Conservation (phyloP, 345 rosid species). For the Capsella bursapastoris region DNA sequence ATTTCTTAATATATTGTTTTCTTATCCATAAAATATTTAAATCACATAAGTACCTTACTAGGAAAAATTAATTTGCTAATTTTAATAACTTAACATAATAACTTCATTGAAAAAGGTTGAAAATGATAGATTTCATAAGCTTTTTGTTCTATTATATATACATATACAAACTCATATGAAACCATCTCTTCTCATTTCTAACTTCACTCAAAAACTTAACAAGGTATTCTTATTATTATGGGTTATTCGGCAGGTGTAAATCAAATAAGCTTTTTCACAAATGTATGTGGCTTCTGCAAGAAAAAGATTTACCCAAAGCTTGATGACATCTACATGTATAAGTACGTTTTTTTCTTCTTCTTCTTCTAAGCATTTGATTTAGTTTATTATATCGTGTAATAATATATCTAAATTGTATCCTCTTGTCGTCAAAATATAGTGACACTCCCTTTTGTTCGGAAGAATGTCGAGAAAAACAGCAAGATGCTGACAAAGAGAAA, state of each 20-base stretch:
- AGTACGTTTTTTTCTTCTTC: not conserved
- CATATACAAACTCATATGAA: not conserved
- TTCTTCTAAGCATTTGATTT: not conserved
- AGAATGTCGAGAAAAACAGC: slow-evolving; percentile 30
- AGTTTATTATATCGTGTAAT: not conserved
- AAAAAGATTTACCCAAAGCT: not conserved
- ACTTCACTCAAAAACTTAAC: not conserved
- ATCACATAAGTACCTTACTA: not conserved
- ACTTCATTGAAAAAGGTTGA: slow-evolving; percentile 13
- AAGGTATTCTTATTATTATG: slow-evolving; percentile 1
- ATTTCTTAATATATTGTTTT: not conserved
- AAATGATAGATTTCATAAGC: not conserved
- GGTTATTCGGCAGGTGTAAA: not conserved
- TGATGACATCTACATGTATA: slow-evolving; percentile 37
- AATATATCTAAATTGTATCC: not conserved
- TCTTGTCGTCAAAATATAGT: not conserved
- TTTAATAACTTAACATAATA: not conserved
- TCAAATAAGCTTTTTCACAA: slow-evolving; percentile 22
- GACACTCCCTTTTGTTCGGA: slow-evolving; percentile 33
- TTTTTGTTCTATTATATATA: slow-evolving; percentile 20
- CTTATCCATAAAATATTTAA: not conserved
- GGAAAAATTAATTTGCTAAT: not conserved
- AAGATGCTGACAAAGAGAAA: not conserved
- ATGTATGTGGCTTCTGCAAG: slow-evolving; percentile 35
- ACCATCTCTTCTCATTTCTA: not conserved